A percentile compares a stretch with the other conserved stretches of the same genome.
These are phyloP conservation scores for Teunomyces stri DNA, from an alignment of 805 yeast species.

Conservation along the genomic window DNA sequence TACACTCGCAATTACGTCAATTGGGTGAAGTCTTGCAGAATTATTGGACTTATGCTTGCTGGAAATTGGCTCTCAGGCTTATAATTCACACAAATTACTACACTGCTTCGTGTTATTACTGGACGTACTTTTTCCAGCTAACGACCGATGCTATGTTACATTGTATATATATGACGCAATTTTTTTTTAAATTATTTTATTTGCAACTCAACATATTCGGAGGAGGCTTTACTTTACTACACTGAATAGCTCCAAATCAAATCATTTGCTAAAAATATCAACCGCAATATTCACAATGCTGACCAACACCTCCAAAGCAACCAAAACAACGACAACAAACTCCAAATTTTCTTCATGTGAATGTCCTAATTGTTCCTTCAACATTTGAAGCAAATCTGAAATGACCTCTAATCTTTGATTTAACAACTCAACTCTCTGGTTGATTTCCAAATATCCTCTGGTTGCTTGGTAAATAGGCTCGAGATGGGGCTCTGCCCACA, in stretches of 20 bases:
- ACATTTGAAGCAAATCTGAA: slow-evolving; percentile 89
- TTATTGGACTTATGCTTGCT: neutral
- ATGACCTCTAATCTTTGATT: slow-evolving; percentile 94
- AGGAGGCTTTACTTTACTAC: neutral
- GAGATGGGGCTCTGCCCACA: slow-evolving; percentile 98
- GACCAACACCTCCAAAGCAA: slow-evolving; percentile 88
- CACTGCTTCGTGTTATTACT: neutral
- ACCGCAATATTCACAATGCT: slow-evolving; percentile 78
- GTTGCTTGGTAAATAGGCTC: slow-evolving; percentile 98
- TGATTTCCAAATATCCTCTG: slow-evolving; percentile 91
- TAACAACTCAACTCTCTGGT: slow-evolving; percentile 84
- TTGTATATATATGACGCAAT: neutral
- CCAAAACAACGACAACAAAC: slow-evolving; percentile 83
- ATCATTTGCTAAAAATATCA: slow-evolving; percentile 41
- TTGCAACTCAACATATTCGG: no score
- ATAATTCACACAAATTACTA: neutral
- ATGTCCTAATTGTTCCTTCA: slow-evolving; percentile 95
- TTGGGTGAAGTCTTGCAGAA: neutral
- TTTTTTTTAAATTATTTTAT: neutral
- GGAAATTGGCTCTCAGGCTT: neutral
- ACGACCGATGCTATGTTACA: neutral
- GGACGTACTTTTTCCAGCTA: no score
- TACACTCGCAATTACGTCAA: neutral
- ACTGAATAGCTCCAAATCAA: neutral
- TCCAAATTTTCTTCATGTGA: slow-evolving; percentile 89